These are phyloP conservation scores for Usnea hakonensis DNA, from an alignment of 495 filamentous ascomycete genomes.

Conservation along the genomic window DNA sequence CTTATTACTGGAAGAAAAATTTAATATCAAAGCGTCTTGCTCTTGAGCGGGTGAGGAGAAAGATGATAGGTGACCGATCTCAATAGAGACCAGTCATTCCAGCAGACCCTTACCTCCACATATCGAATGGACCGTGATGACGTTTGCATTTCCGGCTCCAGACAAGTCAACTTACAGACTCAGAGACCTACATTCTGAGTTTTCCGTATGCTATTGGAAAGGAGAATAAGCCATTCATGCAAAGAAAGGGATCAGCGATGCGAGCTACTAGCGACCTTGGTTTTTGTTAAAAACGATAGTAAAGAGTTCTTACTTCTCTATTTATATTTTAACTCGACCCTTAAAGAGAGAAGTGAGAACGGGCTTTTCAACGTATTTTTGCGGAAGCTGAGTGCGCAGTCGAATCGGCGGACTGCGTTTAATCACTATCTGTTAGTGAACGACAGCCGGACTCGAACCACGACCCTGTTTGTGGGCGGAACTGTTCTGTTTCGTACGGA, in stretches of 20 bases:
- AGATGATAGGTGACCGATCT: neutral
- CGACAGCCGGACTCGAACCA: too few relatives aligned
- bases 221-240: neutral
- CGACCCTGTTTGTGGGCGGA: too few relatives aligned
- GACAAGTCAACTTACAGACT: constrained; percentile 3
- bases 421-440: too few relatives aligned
- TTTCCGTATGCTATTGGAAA: constrained; percentile 3
- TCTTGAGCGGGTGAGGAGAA: neutral
- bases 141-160: constrained; percentile 4
- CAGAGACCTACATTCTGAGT: constrained; percentile 6
- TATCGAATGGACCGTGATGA: constrained; percentile 4
- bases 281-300: too few relatives aligned
- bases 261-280: neutral
- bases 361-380: too few relatives aligned
- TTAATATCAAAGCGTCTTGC: too few relatives aligned
- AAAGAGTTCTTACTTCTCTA: too few relatives aligned
- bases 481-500: too few relatives aligned
- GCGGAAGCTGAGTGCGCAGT: too few relatives aligned
- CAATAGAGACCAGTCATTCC: neutral
- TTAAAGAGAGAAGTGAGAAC: too few relatives aligned
- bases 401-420: too few relatives aligned
- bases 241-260: constrained; percentile 3
- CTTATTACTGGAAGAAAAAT: neutral
- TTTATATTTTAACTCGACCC: too few relatives aligned
- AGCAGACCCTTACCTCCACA: neutral